Conservation (phyloP, 331 rosid genomes). For the Rhamnella rubrinervis region DNA sequence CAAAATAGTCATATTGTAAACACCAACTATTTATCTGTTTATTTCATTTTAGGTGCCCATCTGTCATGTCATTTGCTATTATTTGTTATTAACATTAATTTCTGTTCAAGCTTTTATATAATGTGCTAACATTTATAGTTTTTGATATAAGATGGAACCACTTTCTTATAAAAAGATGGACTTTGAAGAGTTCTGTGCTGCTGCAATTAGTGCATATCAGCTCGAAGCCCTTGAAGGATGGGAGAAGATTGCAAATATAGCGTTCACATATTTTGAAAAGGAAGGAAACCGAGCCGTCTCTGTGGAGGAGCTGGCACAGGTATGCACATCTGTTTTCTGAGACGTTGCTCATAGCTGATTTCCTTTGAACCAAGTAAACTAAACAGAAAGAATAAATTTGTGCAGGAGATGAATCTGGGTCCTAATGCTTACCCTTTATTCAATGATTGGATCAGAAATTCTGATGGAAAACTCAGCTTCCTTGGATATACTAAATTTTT, state of each 20-base stretch:
- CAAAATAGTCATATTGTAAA: no score
- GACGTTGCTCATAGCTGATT: neutral
- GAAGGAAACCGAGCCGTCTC: constrained; percentile 77
- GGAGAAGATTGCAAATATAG: constrained; percentile 74
- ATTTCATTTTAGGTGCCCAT: no score
- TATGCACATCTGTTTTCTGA: constrained; percentile 33
- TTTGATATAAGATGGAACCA: constrained; percentile 70
- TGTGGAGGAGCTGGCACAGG: constrained; percentile 93
- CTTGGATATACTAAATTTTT: constrained; percentile 83
- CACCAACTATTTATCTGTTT: no score
- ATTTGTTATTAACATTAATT: neutral
- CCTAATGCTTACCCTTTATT: constrained; percentile 64
- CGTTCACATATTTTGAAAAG: constrained; percentile 68
- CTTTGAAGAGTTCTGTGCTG: constrained; percentile 91
- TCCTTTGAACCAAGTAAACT: neutral
- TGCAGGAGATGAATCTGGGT: constrained; percentile 88
- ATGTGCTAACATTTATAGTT: constrained; percentile 21
- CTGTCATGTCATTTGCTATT: neutral
- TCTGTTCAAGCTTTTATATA: constrained; percentile 1
- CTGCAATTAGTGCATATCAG: constrained; percentile 82
- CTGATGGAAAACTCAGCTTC: constrained; percentile 83
- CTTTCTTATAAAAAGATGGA: constrained; percentile 67
- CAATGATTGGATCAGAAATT: constrained; percentile 80
- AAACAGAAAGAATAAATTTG: neutral
- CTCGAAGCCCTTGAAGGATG: constrained; percentile 83